These are phyloP conservation scores for Colletotrichum kahawae DNA, from an alignment of 2,329 filamentous ascomycete genomes.

Conservation along the genomic window DNA sequence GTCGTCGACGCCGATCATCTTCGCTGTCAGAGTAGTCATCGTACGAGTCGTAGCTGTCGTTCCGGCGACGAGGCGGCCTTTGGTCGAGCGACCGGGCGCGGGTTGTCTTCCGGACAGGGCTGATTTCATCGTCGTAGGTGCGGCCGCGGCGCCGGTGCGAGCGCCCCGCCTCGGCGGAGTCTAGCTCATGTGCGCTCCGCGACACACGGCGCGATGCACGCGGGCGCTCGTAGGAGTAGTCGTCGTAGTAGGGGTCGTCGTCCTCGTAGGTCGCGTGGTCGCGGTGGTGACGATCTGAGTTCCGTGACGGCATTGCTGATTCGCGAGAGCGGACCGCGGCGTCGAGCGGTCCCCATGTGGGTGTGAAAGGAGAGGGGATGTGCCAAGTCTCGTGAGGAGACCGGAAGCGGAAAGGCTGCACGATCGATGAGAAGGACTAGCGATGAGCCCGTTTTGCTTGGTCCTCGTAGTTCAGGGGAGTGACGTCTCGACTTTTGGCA, in stretches of 20 bases:
- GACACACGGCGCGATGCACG: constrained; percentile 1
- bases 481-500: background rate
- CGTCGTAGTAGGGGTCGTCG: constrained; percentile 9
- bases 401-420: background rate
- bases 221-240: background rate
- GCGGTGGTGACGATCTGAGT: background rate
- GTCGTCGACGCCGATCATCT: background rate
- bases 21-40: constrained; percentile 13
- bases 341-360: background rate
- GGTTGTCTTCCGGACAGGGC: background rate
- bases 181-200: background rate
- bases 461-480: background rate
- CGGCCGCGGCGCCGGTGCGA: background rate
- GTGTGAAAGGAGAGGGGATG: background rate
- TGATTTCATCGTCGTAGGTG: background rate
- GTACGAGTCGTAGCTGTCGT: background rate
- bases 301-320: constrained; percentile 8
- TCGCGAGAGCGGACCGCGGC: background rate
- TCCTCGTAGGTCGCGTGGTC: background rate
- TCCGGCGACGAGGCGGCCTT: background rate
- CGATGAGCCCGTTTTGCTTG: background rate
- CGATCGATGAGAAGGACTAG: background rate
- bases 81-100: constrained; percentile 11
- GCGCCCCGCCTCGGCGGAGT: background rate
- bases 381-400: background rate